Evolutionary conservation across 2,329 filamentous ascomycete genomes (phyloP), one percentile per base, ranked within the genome.

Genomic region (Magnaporthales sp.): DNA sequence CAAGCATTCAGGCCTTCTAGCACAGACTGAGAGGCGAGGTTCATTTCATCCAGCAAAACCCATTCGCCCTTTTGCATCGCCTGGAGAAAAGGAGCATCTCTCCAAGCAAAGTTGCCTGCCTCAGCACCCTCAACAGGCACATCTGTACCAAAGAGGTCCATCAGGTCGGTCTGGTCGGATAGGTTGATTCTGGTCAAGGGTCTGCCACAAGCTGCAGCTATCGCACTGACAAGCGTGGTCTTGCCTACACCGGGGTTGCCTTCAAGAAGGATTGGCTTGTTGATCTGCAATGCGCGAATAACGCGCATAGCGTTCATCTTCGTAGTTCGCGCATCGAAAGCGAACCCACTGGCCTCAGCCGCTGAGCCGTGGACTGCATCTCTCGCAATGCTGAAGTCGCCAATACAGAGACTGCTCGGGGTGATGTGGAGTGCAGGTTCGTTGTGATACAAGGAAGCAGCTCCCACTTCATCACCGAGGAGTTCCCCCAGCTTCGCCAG

Each of bases 11-110:
- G 81, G 69, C 95, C 96, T 79, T 99, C 95, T 1, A 99, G 85
- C 1, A 99, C 93, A 4, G 94, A 96, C 75, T 99, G 95, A 0
- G 94, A 98, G 1, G 96, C 95, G 69, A 99, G 80, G 73, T 99
- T 99, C 95, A 99, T 99, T 80, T 99, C 95, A 74, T 99, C 95
- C 0, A 99, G 84, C 30, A 99, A 81, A 11, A 99, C 95, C 95
- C 95, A 99, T 72, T 96, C 91, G 30, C 95, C 95, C 67, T 87
- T 91, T 75, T 98, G 95, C 94, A 99, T 98, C 0, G 95, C 95
- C 74, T 92, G 91, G 24, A 99, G 81, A 75, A 99, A 98, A 0
- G 95, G 93, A 0, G 94, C 95, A 75, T 99, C 94, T 71, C 93
- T 87, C 95, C 95, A 99, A 1, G 91, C 90, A 74, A 99, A 99